Percentiles rank a stretch among this genome's conserved stretches.
These are phyloP conservation scores for Stentor roeselii DNA, from an alignment of 73 alveolate species.

Conservation along the genomic window DNA sequence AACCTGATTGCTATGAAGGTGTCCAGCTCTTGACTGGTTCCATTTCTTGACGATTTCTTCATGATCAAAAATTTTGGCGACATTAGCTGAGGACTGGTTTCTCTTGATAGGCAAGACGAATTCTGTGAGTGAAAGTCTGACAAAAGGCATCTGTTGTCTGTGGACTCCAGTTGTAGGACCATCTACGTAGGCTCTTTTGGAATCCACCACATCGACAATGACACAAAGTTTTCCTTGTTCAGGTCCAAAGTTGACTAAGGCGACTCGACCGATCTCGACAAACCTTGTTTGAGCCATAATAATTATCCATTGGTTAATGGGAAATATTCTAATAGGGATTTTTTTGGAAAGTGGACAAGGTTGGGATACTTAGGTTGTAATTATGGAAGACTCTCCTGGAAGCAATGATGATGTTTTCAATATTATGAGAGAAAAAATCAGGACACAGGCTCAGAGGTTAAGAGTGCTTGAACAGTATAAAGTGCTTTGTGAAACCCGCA, in stretches of 20 bases:
- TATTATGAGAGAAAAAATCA: slow-evolving; percentile 11
- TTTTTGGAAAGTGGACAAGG: too few species aligned
- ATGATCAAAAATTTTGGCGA: slow-evolving; percentile 32
- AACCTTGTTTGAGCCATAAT: slow-evolving; percentile 37
- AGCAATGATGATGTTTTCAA: neutral
- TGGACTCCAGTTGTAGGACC: slow-evolving; percentile 76
- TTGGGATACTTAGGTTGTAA: too few species aligned
- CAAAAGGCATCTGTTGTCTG: slow-evolving; percentile 69
- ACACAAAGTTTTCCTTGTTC: slow-evolving; percentile 63
- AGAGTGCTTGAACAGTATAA: slow-evolving; percentile 57
- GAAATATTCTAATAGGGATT: too few species aligned
- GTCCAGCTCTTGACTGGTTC: slow-evolving; percentile 46
- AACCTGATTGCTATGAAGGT: slow-evolving; percentile 38
- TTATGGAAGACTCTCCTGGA: neutral
- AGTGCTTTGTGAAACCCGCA: slow-evolving; percentile 63
- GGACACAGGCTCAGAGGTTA: slow-evolving; percentile 12
- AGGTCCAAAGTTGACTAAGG: slow-evolving; percentile 66
- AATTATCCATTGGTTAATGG: too few species aligned
- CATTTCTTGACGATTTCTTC: slow-evolving; percentile 42
- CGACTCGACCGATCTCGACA: slow-evolving; percentile 78
- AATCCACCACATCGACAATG: slow-evolving; percentile 70
- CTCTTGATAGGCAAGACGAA: slow-evolving; percentile 53
- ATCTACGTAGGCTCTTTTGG: slow-evolving; percentile 69
- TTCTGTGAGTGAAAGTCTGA: slow-evolving; percentile 63
- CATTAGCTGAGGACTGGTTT: slow-evolving; percentile 35